phyloP scores from a whole-genome alignment of 1,139 yeast genomes.

The Yamadazyma siamensis region DNA sequence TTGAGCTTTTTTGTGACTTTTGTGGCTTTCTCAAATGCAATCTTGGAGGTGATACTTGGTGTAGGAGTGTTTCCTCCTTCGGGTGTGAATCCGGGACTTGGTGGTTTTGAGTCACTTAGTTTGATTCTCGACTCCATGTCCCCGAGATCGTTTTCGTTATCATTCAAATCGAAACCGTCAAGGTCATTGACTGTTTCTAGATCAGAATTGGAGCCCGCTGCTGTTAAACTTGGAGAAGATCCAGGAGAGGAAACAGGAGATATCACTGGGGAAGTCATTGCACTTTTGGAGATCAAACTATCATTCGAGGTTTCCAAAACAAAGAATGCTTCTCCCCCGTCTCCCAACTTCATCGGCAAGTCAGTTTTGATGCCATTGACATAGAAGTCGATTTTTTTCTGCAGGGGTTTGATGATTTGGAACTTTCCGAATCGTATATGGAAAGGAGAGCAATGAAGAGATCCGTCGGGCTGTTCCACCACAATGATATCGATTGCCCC shows the following conservation, averaged over 20 bases:
- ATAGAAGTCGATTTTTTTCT: slow-evolving; percentile 83
- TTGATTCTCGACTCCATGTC: slow-evolving; percentile 28
- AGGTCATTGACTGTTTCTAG: slow-evolving; percentile 28
- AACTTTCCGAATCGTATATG: slow-evolving; percentile 95
- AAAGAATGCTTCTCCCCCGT: slow-evolving; percentile 97
- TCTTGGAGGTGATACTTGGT: slow-evolving; percentile 27
- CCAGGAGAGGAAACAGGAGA: slow-evolving; percentile 76
- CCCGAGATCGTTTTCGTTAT: slow-evolving; percentile 6
- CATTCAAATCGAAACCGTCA: slow-evolving; percentile 34
- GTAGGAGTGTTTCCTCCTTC: slow-evolving; percentile 17
- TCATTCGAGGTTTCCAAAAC: slow-evolving; percentile 79
- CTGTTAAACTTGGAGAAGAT: slow-evolving; percentile 30
- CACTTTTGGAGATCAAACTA: slow-evolving; percentile 64
- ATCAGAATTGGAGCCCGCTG: slow-evolving; percentile 12
- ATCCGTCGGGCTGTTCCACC: slow-evolving; percentile 83
- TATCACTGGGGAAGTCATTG: slow-evolving; percentile 88
- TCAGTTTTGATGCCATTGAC: slow-evolving; percentile 82
- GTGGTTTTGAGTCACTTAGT: slow-evolving; percentile 20
- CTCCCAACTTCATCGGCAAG: slow-evolving; percentile 93
- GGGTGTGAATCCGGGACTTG: slow-evolving; percentile 12
- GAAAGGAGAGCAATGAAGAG: slow-evolving; percentile 90
- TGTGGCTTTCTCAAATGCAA: slow-evolving; percentile 62
- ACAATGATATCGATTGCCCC: slow-evolving; percentile 98
- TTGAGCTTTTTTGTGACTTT: slow-evolving; percentile 70
- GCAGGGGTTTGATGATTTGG: slow-evolving; percentile 90